phyloP scores from a whole-genome alignment of 345 rosid species.

The Lumnitzera racemosa region DNA sequence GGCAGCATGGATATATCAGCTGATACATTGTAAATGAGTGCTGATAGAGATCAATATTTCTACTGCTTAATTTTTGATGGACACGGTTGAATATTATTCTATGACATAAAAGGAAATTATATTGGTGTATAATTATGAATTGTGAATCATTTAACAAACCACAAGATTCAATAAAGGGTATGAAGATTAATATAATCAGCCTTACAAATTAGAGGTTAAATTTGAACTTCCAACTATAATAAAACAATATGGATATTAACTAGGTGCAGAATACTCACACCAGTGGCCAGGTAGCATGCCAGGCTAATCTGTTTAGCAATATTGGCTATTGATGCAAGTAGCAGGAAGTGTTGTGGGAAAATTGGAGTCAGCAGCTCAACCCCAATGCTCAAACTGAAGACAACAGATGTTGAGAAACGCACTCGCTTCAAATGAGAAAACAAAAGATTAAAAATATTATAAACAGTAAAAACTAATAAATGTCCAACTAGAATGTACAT shows the following conservation, averaged over 20 bases:
- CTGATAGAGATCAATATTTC: background rate
- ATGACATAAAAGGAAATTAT: no score
- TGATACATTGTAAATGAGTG: background rate
- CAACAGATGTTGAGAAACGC: constrained; percentile 69
- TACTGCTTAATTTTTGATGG: background rate
- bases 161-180: constrained; percentile 1
- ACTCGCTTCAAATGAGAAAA: constrained; percentile 52
- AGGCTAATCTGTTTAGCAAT: constrained; percentile 92
- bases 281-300: constrained; percentile 75
- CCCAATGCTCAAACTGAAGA: constrained; percentile 87
- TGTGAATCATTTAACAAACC: no score
- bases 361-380: constrained; percentile 79
- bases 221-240: background rate
- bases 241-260: background rate
- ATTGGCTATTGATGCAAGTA: constrained; percentile 78
- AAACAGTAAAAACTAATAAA: background rate
- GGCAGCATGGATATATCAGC: background rate
- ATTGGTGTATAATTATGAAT: no score
- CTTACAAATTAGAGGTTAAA: no score
- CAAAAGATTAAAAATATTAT: constrained; percentile 4
- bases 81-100: no score
- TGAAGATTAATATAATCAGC: background rate
- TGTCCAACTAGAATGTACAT: constrained; percentile 2
- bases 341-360: constrained; percentile 71
- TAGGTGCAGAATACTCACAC: constrained; percentile 45